Evolutionary conservation across 2,329 filamentous ascomycete genomes (phyloP).

Genomic region (Myriangium duriaei): DNA sequence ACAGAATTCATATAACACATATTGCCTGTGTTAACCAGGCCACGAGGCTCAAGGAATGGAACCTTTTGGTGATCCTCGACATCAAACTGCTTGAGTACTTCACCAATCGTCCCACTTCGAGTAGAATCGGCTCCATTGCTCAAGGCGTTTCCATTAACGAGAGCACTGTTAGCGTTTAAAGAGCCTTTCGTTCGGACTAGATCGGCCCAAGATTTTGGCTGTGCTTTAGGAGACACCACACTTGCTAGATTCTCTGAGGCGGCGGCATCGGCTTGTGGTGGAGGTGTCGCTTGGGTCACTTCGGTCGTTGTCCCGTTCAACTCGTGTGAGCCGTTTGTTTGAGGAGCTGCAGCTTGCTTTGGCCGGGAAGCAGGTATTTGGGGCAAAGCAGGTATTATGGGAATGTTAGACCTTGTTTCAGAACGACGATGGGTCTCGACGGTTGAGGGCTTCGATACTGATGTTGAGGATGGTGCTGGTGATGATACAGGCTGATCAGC

Average conservation of each 20-base stretch:
- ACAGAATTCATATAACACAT: conserved; percentile 99
- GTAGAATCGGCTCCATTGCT: conserved; percentile 18
- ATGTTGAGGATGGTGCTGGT: conserved; percentile 21
- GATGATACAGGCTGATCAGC: conserved; percentile 41
- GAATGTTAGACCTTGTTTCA: conserved; percentile 35
- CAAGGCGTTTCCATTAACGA: conserved; percentile 20
- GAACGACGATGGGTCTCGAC: conserved; percentile 24
- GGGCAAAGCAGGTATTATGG: conserved; percentile 39
- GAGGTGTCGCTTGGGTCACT: conserved; percentile 17
- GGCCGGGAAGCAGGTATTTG: conserved; percentile 26
- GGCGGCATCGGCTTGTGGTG: conserved; percentile 12
- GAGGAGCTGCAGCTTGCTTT: conserved; percentile 24
- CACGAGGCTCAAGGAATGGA: conserved; percentile 79
- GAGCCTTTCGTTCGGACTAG: conserved; percentile 44
- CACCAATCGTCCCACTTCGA: conserved; percentile 54
- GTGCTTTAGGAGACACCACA: conserved; percentile 23
- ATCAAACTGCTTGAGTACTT: conserved; percentile 63
- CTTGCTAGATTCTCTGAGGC: conserved; percentile 27
- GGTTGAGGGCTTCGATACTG: conserved; percentile 21
- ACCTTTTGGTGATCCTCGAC: conserved; percentile 54
- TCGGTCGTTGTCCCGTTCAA: conserved; percentile 11
- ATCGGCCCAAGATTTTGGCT: conserved; percentile 54
- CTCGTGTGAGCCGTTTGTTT: neutral
- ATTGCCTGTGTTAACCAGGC: conserved; percentile 91
- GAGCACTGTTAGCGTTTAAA: conserved; percentile 19